A percentile compares a stretch with the other conserved stretches of the same genome.
phyloP scores from a whole-genome alignment of 139 green algal genomes.

The Diplosphaera chodatii region DNA sequence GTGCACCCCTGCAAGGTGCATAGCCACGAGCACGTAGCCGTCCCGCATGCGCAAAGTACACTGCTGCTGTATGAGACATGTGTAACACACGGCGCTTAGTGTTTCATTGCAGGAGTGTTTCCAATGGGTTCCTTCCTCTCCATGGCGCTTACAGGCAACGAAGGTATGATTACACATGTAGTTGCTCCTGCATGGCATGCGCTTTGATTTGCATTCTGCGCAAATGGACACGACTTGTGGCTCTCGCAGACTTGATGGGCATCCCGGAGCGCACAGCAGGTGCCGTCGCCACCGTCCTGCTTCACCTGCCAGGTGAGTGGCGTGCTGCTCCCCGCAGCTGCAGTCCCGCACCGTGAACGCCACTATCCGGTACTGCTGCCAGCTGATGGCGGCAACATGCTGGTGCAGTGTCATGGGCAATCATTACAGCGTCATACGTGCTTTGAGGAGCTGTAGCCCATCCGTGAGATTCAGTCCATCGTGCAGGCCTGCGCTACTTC shows the following conservation, averaged over 20 bases:
- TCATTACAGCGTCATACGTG: too few relatives aligned
- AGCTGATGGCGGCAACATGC: neutral
- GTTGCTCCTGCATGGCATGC: neutral
- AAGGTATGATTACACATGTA: neutral
- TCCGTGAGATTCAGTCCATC: neutral
- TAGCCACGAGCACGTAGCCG: too few relatives aligned
- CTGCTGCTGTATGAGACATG: too few relatives aligned
- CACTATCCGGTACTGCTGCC: too few relatives aligned
- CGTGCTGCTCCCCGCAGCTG: too few relatives aligned
- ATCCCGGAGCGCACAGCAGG: conserved; percentile 3
- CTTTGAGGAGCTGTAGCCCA: too few relatives aligned
- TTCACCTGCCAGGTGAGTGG: conserved; percentile 4
- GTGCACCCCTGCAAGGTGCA: too few relatives aligned
- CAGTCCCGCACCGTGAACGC: too few relatives aligned
- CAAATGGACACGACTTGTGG: neutral
- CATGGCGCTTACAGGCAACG: neutral
- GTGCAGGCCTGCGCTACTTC: neutral
- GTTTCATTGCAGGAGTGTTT: neutral
- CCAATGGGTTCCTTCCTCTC: conserved; percentile 17
- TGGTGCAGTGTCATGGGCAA: too few relatives aligned
- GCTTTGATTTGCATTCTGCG: neutral
- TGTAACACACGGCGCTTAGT: too few relatives aligned
- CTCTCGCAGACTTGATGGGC: neutral
- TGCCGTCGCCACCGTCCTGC: conserved; percentile 3
- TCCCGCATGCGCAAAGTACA: too few relatives aligned